Evolutionary conservation across 495 filamentous ascomycete genomes (phyloP).

Genomic region (Aspergillus coremiiformis): DNA sequence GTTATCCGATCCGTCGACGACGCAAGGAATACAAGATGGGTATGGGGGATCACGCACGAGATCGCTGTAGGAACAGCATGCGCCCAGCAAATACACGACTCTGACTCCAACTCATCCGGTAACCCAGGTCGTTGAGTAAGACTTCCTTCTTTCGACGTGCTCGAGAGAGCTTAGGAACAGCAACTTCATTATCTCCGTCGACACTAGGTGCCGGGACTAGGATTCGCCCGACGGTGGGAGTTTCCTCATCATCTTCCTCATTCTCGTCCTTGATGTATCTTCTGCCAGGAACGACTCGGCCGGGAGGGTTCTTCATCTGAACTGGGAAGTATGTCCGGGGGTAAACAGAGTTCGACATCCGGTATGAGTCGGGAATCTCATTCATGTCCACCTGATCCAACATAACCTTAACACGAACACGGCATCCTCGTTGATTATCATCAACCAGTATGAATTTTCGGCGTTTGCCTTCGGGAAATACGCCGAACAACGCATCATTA

Average conservation of each 20-base stretch:
- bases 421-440: conserved; percentile 66
- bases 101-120: conserved; percentile 92
- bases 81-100: conserved; percentile 78
- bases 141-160: conserved; percentile 68
- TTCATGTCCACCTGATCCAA: conserved; percentile 83
- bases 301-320: conserved; percentile 73
- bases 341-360: conserved; percentile 78
- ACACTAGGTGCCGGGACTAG: conserved; percentile 65
- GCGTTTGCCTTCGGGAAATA: conserved; percentile 77
- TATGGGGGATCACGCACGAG: conserved; percentile 55
- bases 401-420: conserved; percentile 79
- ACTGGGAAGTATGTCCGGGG: conserved; percentile 83
- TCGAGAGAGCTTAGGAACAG: conserved; percentile 63
- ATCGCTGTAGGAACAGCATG: conserved; percentile 85
- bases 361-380: conserved; percentile 91
- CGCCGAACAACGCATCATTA: conserved; percentile 68
- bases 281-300: conserved; percentile 52
- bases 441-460: conserved; percentile 96
- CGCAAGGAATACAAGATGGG: neutral
- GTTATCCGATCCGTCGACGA: neutral
- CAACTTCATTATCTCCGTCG: conserved; percentile 66
- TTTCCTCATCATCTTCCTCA: conserved; percentile 50
- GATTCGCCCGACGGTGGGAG: conserved; percentile 41
- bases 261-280: conserved; percentile 59
- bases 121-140: conserved; percentile 83